Conservation (phyloP, 2,329 filamentous ascomycete species). For the Botrytis aclada region DNA sequence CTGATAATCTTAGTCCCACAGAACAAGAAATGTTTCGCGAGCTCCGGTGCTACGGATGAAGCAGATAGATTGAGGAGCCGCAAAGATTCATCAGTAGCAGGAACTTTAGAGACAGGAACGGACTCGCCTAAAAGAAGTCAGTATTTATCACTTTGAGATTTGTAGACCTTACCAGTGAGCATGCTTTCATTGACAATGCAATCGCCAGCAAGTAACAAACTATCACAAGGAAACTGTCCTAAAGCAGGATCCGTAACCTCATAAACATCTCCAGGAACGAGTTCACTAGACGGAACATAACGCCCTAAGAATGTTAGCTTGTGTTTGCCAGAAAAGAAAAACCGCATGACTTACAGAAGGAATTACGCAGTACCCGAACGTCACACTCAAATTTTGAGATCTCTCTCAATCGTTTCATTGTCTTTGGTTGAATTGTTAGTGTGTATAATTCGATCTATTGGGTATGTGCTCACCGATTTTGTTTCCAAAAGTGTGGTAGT, state of each 20-base stretch:
- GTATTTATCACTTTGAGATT: not conserved
- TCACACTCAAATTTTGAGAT: slow-evolving; percentile 96
- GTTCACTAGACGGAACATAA: slow-evolving; percentile 77
- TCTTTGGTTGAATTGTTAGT: slow-evolving; percentile 45
- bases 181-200: slow-evolving; percentile 99
- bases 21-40: slow-evolving; percentile 88
- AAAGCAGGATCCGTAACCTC: slow-evolving; percentile 93
- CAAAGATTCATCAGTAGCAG: slow-evolving; percentile 78
- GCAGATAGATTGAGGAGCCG: slow-evolving; percentile 72
- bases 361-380: slow-evolving; percentile 85
- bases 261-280: slow-evolving; percentile 94
- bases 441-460: not conserved
- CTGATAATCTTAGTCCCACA: slow-evolving; percentile 94
- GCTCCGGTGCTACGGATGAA: slow-evolving; percentile 75
- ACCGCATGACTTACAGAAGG: slow-evolving; percentile 68
- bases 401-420: slow-evolving; percentile 85
- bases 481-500: slow-evolving; percentile 87
- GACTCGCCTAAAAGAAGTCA: slow-evolving; percentile 66
- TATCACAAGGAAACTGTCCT: slow-evolving; percentile 86
- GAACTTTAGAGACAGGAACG: slow-evolving; percentile 90
- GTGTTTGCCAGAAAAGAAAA: slow-evolving; percentile 6
- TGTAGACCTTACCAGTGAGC: slow-evolving; percentile 63
- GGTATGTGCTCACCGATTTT: slow-evolving; percentile 57
- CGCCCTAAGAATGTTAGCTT: slow-evolving; percentile 54
- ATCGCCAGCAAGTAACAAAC: slow-evolving; percentile 85